Evolutionary conservation across 2,329 filamentous ascomycete species (phyloP), one percentile per base, ranked within the genome.

Genomic region (Sporothrix luriei): DNA sequence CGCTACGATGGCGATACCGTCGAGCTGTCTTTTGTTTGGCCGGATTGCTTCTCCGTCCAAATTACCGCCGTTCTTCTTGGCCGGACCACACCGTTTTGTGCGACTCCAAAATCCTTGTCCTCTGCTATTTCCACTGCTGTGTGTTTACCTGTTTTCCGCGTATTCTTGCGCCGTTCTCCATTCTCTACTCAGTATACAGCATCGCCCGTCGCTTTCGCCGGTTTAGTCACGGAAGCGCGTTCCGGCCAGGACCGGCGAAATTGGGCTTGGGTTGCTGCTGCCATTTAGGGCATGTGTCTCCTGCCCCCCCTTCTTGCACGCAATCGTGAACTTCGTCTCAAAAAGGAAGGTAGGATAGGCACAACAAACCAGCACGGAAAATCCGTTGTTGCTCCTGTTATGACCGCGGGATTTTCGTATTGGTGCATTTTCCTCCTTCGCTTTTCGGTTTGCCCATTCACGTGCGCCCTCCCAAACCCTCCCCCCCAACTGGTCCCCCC

Each of bases 1-100:
- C 55, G n/a, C 55, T 43, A 21, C 55, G n/a, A 61, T 43, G 55
- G 43, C 55, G 55, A 61, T 61, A 61, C 21, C 19, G 10, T 24
- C 21, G 19, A 11, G 38, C 33, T 61, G 3, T 40, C 33, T 43
- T 59, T 59, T 59, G 33, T 59, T 43, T 59, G 55, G 55, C 33
- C 11, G 13, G 55, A 43, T 43, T 43, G n/a, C 21, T 14, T 43
- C n/a, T 13, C 55, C 6, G 14, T 38, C 33, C 55, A 10, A 21
- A 29, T 19, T 59, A n/a, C 40, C n/a, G 2, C 40, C 55, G 19
- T 33, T 7, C 33, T 33, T 33, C 9, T 33, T 7, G 33, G 9
- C 33, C 33, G 33, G 33, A 1, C 33, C 33, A 7, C 33, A 33
- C 33, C 33, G 9, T 33, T 33, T 33, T 6, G 33, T 33, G 2